Base-by-base conservation (phyloP, 1,284 basidiomycete species). In the Melampsora americana region DNA sequence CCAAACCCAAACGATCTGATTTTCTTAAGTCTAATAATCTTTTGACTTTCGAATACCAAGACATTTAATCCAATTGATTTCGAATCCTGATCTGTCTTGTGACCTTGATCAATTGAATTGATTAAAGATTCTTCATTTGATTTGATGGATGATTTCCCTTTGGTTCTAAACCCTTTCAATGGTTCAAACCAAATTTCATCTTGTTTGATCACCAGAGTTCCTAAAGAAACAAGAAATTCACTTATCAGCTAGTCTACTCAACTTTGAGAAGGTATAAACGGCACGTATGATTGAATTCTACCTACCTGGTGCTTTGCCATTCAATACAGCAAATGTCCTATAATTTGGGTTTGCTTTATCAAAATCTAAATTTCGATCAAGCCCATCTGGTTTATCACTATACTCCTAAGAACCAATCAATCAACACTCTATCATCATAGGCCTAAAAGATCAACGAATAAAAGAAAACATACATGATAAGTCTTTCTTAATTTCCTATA, bases 181-280 rank as follows among this genome's bases (percentile, higher is more conserved):
- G 72, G 72, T 42, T 75, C 66, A 50, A 75, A 75, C 56, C 66
- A 50, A 46, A 75, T 68, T 16, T 32, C 48, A 46, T 67, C 66
- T 32, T 18, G 46, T 35, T 61, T 44, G 9, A 68, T 59, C 16
- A 20, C 28, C 35, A 75, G 56, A 48, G 42, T 60, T 23, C 72
- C 72, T 75, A 28, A 61, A 65, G 32, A 53, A 72, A 23, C 44
- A 35, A 9, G 39, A 72, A 42, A 5, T 48, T 48, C 48, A 39
- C 12, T 1, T 0, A 20, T 18, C n/a, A 14, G 59, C 61, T 30
- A n/a, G 28, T 39, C 46, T 39, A 46, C 2, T 72, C 53, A 12
- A 44, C 44, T 18, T 26, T 28, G 5, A 32, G 5, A 18, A 42
- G 16, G 3, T 4, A 42, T 56, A 39, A 26, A 46, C 39, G 6